Percentiles rank a stretch among this genome's conserved stretches.
phyloP scores from a whole-genome alignment of 257 asterid species.

The Nicotiana attenuata region DNA sequence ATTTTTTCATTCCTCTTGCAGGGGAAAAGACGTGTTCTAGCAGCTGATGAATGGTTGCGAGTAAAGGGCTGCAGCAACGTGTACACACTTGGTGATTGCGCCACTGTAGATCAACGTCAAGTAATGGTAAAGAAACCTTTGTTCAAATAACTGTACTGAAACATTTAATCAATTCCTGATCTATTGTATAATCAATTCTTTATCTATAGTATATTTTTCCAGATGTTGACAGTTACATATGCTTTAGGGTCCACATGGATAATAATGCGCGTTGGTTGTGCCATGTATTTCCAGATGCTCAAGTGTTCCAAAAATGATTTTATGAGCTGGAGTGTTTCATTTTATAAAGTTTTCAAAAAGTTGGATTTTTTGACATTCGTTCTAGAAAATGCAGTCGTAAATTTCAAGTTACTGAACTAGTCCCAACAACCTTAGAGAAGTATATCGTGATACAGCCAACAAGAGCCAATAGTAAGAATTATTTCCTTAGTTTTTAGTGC shows the following conservation, averaged over 20 bases:
- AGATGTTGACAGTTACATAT: background rate
- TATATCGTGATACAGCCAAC: too few relatives aligned
- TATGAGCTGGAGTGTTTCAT: background rate
- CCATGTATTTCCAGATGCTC: background rate
- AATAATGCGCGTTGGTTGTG: background rate
- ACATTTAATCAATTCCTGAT: background rate
- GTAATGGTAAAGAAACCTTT: constrained; percentile 57
- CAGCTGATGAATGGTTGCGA: constrained; percentile 93
- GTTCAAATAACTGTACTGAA: background rate
- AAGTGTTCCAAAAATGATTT: background rate
- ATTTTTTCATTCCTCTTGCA: constrained; percentile 16
- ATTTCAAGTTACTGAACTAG: background rate
- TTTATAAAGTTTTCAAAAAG: background rate
- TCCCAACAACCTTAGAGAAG: background rate
- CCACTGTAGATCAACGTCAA: constrained; percentile 80
- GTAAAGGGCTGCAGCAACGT: constrained; percentile 65
- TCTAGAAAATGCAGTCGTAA: background rate
- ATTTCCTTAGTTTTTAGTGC: background rate
- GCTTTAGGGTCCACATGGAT: background rate
- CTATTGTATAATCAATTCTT: background rate
- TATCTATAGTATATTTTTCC: background rate
- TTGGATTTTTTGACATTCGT: background rate
- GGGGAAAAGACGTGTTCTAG: constrained; percentile 76
- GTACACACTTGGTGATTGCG: constrained; percentile 90
- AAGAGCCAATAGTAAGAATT: too few relatives aligned